Conservation (phyloP, 768 basidiomycete genomes). For the Dacryopinax spathularia region DNA sequence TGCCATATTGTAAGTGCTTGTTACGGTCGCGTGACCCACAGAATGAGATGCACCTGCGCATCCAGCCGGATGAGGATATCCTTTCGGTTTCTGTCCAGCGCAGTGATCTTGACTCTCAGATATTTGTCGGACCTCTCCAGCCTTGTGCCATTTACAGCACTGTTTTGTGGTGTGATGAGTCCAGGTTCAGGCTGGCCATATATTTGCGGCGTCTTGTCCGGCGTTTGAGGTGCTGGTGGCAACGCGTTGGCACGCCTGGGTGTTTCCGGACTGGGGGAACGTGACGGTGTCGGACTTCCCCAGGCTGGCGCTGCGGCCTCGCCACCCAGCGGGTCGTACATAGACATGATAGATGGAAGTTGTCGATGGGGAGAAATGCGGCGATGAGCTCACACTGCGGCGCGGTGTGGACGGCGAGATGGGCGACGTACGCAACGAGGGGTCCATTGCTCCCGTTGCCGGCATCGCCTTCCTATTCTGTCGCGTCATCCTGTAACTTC, state of each 20-base stretch:
- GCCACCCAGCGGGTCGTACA: not conserved
- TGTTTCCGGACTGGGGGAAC: not conserved
- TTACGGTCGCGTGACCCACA: not conserved
- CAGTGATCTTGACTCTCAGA: constrained; percentile 76
- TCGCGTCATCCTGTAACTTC: too few relatives aligned
- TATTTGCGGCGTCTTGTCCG: constrained; percentile 56
- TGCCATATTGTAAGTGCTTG: constrained; percentile 21
- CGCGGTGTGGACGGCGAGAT: not conserved
- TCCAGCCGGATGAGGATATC: constrained; percentile 91
- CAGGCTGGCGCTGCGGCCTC: not conserved
- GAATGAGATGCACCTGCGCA: constrained; percentile 66
- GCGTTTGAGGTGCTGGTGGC: not conserved
- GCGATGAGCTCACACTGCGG: not conserved
- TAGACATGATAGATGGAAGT: not conserved
- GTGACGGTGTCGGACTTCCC: not conserved
- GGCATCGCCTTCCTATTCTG: too few relatives aligned
- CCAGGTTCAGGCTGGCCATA: constrained; percentile 78
- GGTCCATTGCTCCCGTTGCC: too few relatives aligned
- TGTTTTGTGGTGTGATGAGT: constrained; percentile 60
- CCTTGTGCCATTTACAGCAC: constrained; percentile 50
- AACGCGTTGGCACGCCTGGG: not conserved
- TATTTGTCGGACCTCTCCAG: constrained; percentile 72
- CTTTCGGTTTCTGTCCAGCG: constrained; percentile 84
- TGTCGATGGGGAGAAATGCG: not conserved
- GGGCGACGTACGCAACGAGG: not conserved